phyloP scores from a whole-genome alignment of 2,329 filamentous ascomycete species.

The Colletotrichum simmondsii region DNA sequence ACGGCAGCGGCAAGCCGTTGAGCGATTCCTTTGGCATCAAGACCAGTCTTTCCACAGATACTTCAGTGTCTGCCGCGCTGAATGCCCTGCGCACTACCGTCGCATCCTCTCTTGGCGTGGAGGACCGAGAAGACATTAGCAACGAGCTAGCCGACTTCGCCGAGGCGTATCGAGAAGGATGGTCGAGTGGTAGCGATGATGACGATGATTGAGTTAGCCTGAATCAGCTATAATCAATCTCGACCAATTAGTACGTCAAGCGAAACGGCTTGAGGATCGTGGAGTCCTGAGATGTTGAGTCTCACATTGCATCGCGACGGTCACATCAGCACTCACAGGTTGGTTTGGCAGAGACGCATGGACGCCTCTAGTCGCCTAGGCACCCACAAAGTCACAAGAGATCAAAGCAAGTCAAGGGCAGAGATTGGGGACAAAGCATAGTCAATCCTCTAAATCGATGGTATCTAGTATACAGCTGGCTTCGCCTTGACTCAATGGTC shows the following conservation, averaged over 20 bases:
- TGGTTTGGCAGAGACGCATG: no score
- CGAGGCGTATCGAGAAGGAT: slow-evolving; percentile 90
- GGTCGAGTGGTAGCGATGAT: slow-evolving; percentile 80
- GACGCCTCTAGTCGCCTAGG: no score
- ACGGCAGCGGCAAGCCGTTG: slow-evolving; percentile 48
- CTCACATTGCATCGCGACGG: not conserved
- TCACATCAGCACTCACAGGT: not conserved
- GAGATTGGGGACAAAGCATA: not conserved
- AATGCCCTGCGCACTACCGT: slow-evolving; percentile 74
- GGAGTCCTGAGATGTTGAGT: not conserved
- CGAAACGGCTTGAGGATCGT: not conserved
- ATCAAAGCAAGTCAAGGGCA: not conserved
- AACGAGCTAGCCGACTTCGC: slow-evolving; percentile 85
- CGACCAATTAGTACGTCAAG: not conserved
- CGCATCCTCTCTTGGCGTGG: slow-evolving; percentile 71
- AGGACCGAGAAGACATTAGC: slow-evolving; percentile 85
- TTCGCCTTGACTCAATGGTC: not conserved
- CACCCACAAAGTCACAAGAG: not conserved
- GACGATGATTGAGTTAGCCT: slow-evolving; percentile 62
- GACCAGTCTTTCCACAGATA: slow-evolving; percentile 78
- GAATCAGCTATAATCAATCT: no score
- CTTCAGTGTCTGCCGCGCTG: slow-evolving; percentile 76
- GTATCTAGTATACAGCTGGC: slow-evolving; percentile 21
- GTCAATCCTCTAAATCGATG: slow-evolving; percentile 12
- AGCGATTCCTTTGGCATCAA: slow-evolving; percentile 57